A percentile compares a stretch with the other conserved stretches of the same genome.
These are phyloP conservation scores for Schizophyllum commune DNA, from an alignment of 1,284 basidiomycete species.

Conservation along the genomic window DNA sequence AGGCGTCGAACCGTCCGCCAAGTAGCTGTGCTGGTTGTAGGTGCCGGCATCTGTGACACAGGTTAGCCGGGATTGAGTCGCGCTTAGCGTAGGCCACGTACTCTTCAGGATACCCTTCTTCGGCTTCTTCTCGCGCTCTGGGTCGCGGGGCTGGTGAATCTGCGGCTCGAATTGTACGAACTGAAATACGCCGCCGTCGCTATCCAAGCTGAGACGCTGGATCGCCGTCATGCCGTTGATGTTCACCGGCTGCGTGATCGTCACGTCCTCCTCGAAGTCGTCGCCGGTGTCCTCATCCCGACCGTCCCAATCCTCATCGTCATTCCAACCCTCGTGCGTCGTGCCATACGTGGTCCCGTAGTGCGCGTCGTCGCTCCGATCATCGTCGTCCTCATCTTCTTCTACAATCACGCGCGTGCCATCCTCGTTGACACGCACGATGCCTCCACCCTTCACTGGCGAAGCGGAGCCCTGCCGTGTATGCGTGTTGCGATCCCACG, in stretches of 20 bases:
- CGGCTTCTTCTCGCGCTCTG: constrained; percentile 64
- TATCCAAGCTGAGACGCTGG: constrained; percentile 43
- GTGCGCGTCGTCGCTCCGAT: constrained; percentile 30
- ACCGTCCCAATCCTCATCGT: constrained; percentile 53
- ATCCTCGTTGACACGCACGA: constrained; percentile 51
- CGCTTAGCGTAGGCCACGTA: constrained; percentile 31
- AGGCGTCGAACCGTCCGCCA: constrained; percentile 33
- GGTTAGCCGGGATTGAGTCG: constrained; percentile 16
- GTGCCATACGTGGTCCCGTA: constrained; percentile 24
- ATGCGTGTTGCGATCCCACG: constrained; percentile 79
- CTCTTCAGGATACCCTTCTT: constrained; percentile 87
- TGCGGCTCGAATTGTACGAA: constrained; percentile 19
- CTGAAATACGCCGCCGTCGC: constrained; percentile 25
- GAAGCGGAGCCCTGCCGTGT: constrained; percentile 38
- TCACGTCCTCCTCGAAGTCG: constrained; percentile 21
- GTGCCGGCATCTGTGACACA: constrained; percentile 44
- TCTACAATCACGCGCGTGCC: constrained; percentile 62
- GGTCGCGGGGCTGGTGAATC: constrained; percentile 29
- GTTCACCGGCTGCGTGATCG: constrained; percentile 31
- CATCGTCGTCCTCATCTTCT: constrained; percentile 61
- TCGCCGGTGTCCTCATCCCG: constrained; percentile 57
- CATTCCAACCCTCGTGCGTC: constrained; percentile 53
- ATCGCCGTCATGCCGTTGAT: constrained; percentile 38
- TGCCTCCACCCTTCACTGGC: constrained; percentile 34
- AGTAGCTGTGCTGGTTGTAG: constrained; percentile 53